Evolutionary conservation across 129 eudicot genomes (phyloP), one percentile per base, ranked within the genome.

Genomic region (Ambrosia trifida): DNA sequence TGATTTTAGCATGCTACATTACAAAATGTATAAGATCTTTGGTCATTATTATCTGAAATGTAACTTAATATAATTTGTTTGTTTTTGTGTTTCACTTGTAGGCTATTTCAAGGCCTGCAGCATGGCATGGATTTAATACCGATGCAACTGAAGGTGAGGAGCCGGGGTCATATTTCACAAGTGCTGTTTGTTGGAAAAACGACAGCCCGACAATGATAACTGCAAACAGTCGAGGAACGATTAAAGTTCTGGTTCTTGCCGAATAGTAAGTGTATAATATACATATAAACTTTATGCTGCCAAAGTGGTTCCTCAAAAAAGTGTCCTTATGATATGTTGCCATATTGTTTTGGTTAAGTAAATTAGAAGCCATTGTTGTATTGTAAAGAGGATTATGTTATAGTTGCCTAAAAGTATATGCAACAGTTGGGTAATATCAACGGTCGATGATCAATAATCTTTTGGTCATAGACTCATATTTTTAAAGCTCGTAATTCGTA

Each of bases 151-250:
- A 83, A 3, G 80, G 79, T 7, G 91, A 82, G 58, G 91, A 90
- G 14, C 67, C 85, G 4, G 91, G 88, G 64, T 88, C 97, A 0
- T 80, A 82, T 67, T 91, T 91, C 83, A 88, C 88, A 1, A 91
- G 97, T 66, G 88, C 97, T 12, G 96, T 91, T 8, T 88, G 96
- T 76, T 91, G 97, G 96, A 88, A 91, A 80, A 84, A 83, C 46
- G 86, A 83, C 56, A 88, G 96, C 74, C 90, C 93, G 1, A 88
- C 92, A 3, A 84, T 91, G 85, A 56, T 91, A 74, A 83, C 97
- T 3, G 97, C 97, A 4, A 91, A 88, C 69, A 91, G 97, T 73
- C 91, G 70, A 69, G 97, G 97, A 43, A 88, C 93, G 0, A 88
- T 91, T 52, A 91, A 88, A 75, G 94, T 91, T 33, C 83, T 91